Evolutionary conservation across 1,284 basidiomycete genomes (phyloP).

Genomic region (Clitocybe nebularis): DNA sequence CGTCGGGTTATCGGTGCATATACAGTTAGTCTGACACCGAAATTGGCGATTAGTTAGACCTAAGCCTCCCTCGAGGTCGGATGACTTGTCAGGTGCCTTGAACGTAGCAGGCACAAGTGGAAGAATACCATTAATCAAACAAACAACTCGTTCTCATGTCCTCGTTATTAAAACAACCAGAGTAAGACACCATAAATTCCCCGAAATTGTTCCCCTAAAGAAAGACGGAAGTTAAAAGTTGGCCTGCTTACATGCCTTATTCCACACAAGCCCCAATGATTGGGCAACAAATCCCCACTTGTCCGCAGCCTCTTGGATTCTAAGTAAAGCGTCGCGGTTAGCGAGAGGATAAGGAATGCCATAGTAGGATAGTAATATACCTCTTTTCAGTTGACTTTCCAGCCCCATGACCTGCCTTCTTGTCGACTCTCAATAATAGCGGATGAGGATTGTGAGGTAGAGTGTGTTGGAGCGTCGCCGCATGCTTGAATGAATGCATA

Average conservation of each 20-base stretch:
- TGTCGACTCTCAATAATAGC: constrained; percentile 70
- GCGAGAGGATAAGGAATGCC: not conserved
- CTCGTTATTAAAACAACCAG: constrained; percentile 3
- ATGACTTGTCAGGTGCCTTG: constrained; percentile 8
- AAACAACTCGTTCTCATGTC: constrained; percentile 4
- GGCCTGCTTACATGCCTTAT: constrained; percentile 18
- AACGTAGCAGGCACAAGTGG: not conserved
- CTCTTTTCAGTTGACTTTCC: constrained; percentile 76
- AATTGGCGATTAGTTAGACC: not conserved
- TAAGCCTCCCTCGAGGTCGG: constrained; percentile 4
- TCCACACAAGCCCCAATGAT: constrained; percentile 46
- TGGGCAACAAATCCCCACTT: constrained; percentile 75
- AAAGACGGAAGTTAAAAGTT: constrained; percentile 8
- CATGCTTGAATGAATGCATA: constrained; percentile 78
- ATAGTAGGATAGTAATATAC: constrained; percentile 30
- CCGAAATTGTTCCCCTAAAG: constrained; percentile 10
- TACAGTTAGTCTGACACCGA: not conserved
- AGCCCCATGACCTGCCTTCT: constrained; percentile 77
- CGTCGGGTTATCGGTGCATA: not conserved
- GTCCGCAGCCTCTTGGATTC: constrained; percentile 72
- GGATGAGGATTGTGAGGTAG: constrained; percentile 65
- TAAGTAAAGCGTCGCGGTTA: constrained; percentile 25
- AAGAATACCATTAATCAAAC: constrained; percentile 3
- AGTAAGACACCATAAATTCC: constrained; percentile 2
- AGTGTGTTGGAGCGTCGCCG: constrained; percentile 67